Evolutionary conservation across 768 basidiomycete genomes (phyloP), one percentile per base, ranked within the genome.

Genomic region (Termitomyces sp.): DNA sequence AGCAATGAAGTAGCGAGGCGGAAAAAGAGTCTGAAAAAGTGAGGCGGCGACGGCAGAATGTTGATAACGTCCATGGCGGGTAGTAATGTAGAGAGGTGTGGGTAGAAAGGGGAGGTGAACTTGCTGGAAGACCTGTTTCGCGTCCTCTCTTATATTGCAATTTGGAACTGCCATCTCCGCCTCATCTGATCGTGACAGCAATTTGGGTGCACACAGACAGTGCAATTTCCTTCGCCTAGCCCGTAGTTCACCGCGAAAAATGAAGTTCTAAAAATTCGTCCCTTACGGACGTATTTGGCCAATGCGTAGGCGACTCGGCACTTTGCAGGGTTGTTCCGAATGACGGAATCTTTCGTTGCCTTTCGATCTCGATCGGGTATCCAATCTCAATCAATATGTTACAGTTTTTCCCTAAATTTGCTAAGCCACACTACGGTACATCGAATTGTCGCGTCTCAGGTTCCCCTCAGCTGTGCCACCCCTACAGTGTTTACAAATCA

Each of bases 1-100:
- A 83, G 69, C 28, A 80, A 61, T 32, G 76, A 78, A 22, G 81
- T 58, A 14, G 75, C 76, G 16, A 82, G 73, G 50, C 75, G 73
- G 53, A 83, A 59, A 59, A 84, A 71, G 45, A 80, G 72, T 43
- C 75, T 73, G 59, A 84, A 69, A 58, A 85, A 71, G 22, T 80
- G 74, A 46, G 78, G 72, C 26, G 84, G 83, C 1, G 81, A 80
- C 28, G 82, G 81, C 59, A 86, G 72, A 58, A 85, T 64, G 55
- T 70, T 72, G 60, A 75, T 66, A 58, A 77, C 63, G 61, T 77
- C 72, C 78, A 80, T 78, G 60, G 35, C 56, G 45, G 38, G n/a
- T 18, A 56, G 58, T 60, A 56, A 22, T 54, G 43, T 18, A 24
- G 47, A 32, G 54, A 26, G 14, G 42, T 33, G 51, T 36, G 43